These are phyloP conservation scores for Fusarium tuaranense DNA, from an alignment of 2,329 filamentous ascomycete genomes.

Conservation along the genomic window DNA sequence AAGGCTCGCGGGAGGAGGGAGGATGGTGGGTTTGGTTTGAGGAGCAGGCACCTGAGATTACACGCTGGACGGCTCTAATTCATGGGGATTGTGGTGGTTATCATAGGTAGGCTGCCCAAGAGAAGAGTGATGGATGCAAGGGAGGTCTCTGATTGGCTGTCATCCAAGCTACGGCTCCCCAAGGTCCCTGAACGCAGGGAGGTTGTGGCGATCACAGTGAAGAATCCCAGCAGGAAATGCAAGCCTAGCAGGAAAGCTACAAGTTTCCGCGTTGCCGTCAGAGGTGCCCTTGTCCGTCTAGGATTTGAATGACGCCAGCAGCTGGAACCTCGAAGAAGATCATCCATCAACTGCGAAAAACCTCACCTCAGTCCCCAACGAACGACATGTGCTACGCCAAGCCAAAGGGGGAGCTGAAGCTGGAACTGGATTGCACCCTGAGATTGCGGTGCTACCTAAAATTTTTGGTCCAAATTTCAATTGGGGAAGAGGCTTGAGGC, in stretches of 20 bases:
- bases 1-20: slow-evolving; percentile 31
- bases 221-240: neutral
- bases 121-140: slow-evolving; percentile 29
- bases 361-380: neutral
- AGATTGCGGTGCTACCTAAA: neutral
- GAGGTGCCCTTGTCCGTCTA: neutral
- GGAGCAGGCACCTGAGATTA: neutral
- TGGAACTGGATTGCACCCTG: neutral
- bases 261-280: neutral
- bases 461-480: slow-evolving; percentile 1
- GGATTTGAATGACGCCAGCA: slow-evolving; percentile 19
- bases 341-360: neutral
- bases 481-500: neutral
- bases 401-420: neutral
- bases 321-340: neutral
- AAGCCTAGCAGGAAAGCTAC: neutral
- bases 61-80: slow-evolving; percentile 1
- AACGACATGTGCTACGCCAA: neutral
- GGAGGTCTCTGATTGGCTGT: slow-evolving; percentile 17
- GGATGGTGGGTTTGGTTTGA: slow-evolving; percentile 27
- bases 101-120: slow-evolving; percentile 39
- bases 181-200: neutral
- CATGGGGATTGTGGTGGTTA: slow-evolving; percentile 21
- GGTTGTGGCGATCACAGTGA: neutral
- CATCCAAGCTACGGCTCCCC: neutral